A percentile compares a stretch with the other conserved stretches of the same genome.
Evolutionary conservation across 2,329 filamentous ascomycete genomes (phyloP).

Genomic region (Penicillium thymicola): DNA sequence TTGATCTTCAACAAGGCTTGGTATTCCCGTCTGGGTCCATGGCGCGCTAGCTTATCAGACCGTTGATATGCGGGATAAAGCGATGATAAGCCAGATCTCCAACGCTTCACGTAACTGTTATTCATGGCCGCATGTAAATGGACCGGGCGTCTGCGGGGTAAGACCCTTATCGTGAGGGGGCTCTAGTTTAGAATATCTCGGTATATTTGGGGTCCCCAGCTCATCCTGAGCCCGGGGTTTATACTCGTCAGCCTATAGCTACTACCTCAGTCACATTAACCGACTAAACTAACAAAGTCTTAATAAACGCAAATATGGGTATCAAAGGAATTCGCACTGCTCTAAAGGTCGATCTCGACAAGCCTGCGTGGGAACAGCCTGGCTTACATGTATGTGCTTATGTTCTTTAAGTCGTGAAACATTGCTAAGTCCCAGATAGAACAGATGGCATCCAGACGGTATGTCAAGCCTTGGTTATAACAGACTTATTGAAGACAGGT

Average conservation of each 20-base stretch:
- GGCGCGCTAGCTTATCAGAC: constrained; percentile 4
- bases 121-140: not conserved
- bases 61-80: constrained; percentile 14
- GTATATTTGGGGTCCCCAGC: not conserved
- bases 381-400: constrained; percentile 62
- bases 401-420: not conserved
- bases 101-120: not conserved
- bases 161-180: constrained; percentile 3
- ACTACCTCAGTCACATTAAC: not conserved
- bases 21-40: not conserved
- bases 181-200: not conserved
- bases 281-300: not conserved
- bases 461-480: constrained; percentile 25
- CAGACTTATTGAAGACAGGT: not conserved
- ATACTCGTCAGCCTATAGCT: not conserved
- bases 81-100: constrained; percentile 5
- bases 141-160: constrained; percentile 1
- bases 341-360: constrained; percentile 69
- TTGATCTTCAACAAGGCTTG: not conserved
- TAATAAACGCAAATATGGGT: constrained; percentile 30
- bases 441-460: constrained; percentile 93
- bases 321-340: constrained; percentile 61
- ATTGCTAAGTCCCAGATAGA: constrained; percentile 49
- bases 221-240: not conserved
- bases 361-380: constrained; percentile 66